phyloP scores from a whole-genome alignment of 176 grass and related monocot species.

The Cenchrus americanus region DNA sequence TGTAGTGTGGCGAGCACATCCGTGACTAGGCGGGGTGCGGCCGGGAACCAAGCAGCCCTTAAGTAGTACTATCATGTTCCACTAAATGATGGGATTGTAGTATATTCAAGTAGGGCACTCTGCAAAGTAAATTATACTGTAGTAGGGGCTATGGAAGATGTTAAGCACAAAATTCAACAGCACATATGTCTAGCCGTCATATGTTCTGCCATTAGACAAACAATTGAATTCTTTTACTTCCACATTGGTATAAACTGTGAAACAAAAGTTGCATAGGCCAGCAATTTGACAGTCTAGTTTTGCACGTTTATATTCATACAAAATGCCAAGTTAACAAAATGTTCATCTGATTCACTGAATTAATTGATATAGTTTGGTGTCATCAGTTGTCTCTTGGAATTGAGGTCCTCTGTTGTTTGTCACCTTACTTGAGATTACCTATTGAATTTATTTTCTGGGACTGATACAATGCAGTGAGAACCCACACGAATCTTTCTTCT shows the following conservation, averaged over 20 bases:
- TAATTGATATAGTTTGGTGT: background rate
- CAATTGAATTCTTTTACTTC: slow-evolving; percentile 1
- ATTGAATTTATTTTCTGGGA: background rate
- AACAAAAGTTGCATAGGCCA: background rate
- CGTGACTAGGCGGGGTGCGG: no score
- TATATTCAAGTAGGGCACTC: background rate
- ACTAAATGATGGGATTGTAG: no score
- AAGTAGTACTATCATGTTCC: background rate
- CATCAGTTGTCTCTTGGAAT: background rate
- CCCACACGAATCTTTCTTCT: background rate
- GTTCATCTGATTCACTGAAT: background rate
- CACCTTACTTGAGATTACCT: background rate
- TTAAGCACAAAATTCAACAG: background rate
- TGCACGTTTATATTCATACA: slow-evolving; percentile 13
- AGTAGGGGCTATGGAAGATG: background rate
- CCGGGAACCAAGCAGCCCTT: no score
- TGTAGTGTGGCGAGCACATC: no score
- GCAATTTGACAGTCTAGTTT: slow-evolving; percentile 3
- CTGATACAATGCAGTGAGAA: background rate
- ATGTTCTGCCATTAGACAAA: background rate
- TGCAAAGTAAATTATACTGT: background rate
- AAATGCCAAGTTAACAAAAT: slow-evolving; percentile 17
- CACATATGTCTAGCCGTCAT: background rate
- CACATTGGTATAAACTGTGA: background rate
- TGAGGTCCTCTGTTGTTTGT: background rate